These are phyloP conservation scores for Polysphondylium violaceum DNA, from an alignment of 78 protist species.

Conservation along the genomic window DNA sequence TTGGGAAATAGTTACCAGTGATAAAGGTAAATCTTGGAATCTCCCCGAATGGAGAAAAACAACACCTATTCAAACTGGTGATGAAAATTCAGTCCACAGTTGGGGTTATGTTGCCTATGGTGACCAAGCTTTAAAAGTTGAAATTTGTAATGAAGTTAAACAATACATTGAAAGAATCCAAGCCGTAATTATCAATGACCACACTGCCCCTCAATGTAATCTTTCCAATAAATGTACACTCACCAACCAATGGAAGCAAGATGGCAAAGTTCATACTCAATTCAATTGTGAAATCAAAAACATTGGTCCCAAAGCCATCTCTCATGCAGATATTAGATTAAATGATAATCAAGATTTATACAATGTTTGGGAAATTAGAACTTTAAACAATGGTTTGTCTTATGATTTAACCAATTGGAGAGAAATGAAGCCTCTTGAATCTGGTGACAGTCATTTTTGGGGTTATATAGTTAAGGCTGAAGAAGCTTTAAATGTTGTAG, in stretches of 20 bases:
- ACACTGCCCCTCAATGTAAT: conserved; percentile 20
- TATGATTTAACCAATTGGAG: conserved; percentile 32
- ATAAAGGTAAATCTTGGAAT: conserved; percentile 2
- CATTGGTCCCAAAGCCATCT: conserved; percentile 16
- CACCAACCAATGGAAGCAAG: not conserved
- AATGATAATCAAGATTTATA: not conserved
- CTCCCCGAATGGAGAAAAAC: conserved; percentile 15
- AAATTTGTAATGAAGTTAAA: not conserved
- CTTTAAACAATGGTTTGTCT: conserved; percentile 26
- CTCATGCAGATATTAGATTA: conserved; percentile 11
- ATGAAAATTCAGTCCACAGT: not conserved
- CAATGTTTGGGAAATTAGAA: conserved; percentile 17
- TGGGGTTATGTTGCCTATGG: conserved; percentile 53
- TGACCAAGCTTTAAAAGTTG: conserved; percentile 1
- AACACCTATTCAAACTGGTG: not conserved
- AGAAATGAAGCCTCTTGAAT: not conserved
- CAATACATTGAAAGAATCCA: not conserved
- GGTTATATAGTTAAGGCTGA: not conserved
- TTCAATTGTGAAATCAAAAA: conserved; percentile 27
- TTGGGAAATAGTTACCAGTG: conserved; percentile 9
- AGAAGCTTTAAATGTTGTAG: conserved; percentile 14
- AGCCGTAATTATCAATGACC: not conserved
- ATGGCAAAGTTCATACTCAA: not conserved
- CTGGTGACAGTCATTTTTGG: conserved; percentile 24
- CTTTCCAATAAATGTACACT: conserved; percentile 17